These are phyloP conservation scores for Phtheirospermum japonicum DNA, from an alignment of 257 asterid species.

Conservation along the genomic window DNA sequence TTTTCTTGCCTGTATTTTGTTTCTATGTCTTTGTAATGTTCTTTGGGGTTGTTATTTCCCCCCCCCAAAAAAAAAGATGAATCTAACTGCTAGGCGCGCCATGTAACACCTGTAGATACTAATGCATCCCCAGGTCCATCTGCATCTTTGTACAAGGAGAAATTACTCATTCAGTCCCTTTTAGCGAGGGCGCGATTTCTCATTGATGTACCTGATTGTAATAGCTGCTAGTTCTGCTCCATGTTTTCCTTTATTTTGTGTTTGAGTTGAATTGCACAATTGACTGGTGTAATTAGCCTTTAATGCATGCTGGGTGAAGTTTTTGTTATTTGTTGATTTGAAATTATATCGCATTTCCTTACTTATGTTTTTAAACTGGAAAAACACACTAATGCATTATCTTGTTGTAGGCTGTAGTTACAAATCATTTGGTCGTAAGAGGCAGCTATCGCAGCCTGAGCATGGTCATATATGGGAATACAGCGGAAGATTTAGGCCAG, in stretches of 20 bases:
- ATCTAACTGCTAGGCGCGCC: background rate
- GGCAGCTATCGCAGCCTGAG: conserved; percentile 97
- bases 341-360: conserved; percentile 10
- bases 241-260: conserved; percentile 17
- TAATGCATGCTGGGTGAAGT: conserved; percentile 15
- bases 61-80: too few relatives aligned
- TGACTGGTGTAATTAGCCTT: conserved; percentile 12
- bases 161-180: background rate
- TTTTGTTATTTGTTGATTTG: conserved; percentile 14
- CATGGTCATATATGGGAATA: conserved; percentile 93
- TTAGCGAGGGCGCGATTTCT: background rate
- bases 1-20: background rate
- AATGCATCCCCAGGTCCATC: conserved; percentile 3
- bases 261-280: conserved; percentile 11
- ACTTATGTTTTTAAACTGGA: background rate
- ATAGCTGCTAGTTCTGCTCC: conserved; percentile 15
- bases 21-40: too few relatives aligned
- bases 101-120: conserved; percentile 14
- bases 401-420: conserved; percentile 68
- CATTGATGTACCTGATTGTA: conserved; percentile 9
- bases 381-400: conserved; percentile 27
- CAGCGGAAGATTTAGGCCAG: conserved; percentile 94
- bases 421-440: conserved; percentile 91
- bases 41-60: too few relatives aligned
- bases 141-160: conserved; percentile 2